phyloP scores from a whole-genome alignment of 352 stramenopile species.

The Globisporangium canariense region DNA sequence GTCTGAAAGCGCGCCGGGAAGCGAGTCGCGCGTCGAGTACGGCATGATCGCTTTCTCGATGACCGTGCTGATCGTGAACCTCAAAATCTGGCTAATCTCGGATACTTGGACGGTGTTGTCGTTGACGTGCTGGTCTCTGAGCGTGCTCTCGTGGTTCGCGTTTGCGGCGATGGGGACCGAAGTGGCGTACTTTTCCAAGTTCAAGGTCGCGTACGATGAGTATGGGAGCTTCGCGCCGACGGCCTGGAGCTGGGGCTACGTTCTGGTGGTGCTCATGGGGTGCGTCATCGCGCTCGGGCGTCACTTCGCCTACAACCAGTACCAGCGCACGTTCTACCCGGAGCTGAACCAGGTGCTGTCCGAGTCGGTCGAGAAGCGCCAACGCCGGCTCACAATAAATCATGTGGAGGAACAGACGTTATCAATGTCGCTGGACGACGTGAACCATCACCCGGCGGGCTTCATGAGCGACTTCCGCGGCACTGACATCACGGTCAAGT shows the following conservation, averaged over 20 bases:
- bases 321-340: conserved; percentile 74
- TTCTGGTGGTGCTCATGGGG: conserved; percentile 65
- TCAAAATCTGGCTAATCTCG: conserved; percentile 90
- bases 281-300: conserved; percentile 64
- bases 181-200: conserved; percentile 48
- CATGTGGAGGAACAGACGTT: conserved; percentile 70
- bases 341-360: conserved; percentile 68
- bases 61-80: conserved; percentile 92
- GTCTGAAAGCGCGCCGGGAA: conserved; percentile 46
- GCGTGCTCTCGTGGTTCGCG: conserved; percentile 67
- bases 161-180: conserved; percentile 60
- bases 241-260: conserved; percentile 46
- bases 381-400: conserved; percentile 67
- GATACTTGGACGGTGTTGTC: conserved; percentile 74
- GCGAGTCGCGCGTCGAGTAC: conserved; percentile 77
- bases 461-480: conserved; percentile 47
- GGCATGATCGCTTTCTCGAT: conserved; percentile 89
- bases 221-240: conserved; percentile 68
- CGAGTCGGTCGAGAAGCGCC: conserved; percentile 41
- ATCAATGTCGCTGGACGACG: conserved; percentile 76
- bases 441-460: conserved; percentile 31
- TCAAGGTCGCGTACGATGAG: conserved; percentile 81
- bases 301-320: conserved; percentile 77
- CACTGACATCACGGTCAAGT: conserved; percentile 45
- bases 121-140: conserved; percentile 52